Conservation (phyloP, 2,329 filamentous ascomycete species). For the Colletotrichum aenigma region DNA sequence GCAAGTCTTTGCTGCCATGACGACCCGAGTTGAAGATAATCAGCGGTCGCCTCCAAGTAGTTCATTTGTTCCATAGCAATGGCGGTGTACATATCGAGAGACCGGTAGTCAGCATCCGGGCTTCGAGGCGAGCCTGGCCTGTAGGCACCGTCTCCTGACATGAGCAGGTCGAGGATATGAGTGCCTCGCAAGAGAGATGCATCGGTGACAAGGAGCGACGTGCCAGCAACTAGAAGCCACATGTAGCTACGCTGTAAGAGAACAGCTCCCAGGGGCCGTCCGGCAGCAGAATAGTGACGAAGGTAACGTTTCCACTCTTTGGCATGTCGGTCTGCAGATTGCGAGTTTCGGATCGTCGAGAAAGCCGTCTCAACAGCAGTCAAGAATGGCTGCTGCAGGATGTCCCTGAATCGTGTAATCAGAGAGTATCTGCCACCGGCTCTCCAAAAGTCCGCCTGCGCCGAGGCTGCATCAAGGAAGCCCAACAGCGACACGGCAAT, state of each 20-base stretch:
- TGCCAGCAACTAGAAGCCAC: constrained; percentile 79
- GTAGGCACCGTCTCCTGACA: constrained; percentile 58
- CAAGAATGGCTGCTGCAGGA: constrained; percentile 85
- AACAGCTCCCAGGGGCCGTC: constrained; percentile 88
- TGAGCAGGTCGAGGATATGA: constrained; percentile 76
- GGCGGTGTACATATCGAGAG: constrained; percentile 68
- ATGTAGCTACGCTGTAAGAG: constrained; percentile 89
- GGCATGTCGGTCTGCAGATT: constrained; percentile 65
- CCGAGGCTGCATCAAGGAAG: constrained; percentile 83
- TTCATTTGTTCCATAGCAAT: constrained; percentile 84
- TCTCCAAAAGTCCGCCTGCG: constrained; percentile 81
- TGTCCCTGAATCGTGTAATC: constrained; percentile 71
- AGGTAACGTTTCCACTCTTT: constrained; percentile 89
- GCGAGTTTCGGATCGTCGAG: constrained; percentile 85
- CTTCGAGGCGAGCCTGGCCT: constrained; percentile 43
- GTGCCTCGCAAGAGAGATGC: constrained; percentile 61
- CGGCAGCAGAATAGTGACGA: constrained; percentile 79
- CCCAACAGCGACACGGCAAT: constrained; percentile 87
- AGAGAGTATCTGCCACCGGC: constrained; percentile 74
- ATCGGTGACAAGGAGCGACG: constrained; percentile 73
- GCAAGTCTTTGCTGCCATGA: constrained; percentile 86
- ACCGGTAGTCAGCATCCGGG: constrained; percentile 57
- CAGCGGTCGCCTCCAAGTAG: constrained; percentile 84
- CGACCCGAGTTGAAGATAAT: constrained; percentile 87
- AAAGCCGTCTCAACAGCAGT: constrained; percentile 87